Base-by-base conservation (phyloP, 345 rosid species). In the Acer yangbiense region DNA sequence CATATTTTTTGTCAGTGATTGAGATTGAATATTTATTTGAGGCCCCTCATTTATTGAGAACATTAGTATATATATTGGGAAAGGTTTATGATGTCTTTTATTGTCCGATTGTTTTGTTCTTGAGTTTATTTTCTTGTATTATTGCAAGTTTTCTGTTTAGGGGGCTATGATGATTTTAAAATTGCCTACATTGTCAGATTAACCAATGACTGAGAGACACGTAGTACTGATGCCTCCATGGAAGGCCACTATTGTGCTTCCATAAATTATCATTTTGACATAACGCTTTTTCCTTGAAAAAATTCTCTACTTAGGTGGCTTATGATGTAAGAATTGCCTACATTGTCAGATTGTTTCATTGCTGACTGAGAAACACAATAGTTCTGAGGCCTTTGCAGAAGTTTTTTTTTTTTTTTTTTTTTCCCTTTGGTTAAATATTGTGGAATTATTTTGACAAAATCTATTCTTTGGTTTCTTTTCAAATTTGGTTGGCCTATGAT, bases 141-240 rank as follows among this genome's bases (percentile, higher is more conserved):
- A 61, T 61, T 8, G 2, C 1, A 1, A 73, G 18, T 61, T 23
- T 7, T 23, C 69, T 74, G 55, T 25, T 44, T 21, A 25, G 77
- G 75, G 23, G 67, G 46, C 25, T 57, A 74, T 74, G 69, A 74
- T 44, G 77, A 43, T 44, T 67, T 0, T 14, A 62, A 13, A 46
- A 46, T 63, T 67, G 78, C 78, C 78, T 67, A 76, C 77, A 65
- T 75, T 13, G 71, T 65, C 77, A 10, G 71, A 75, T 65, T 52
- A 11, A 63, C 25, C 27, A 17, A 18, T 75, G 72, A 75, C 52
- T 4, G 65, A 66, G 54, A 65, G 16, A 75, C 35, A 9, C 29
- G 65, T 14, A 35, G 65, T 35, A 35, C 46, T 43, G 72, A 76
- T 39, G 54, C 63, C 78, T 74, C 69, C 29, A 46, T 43, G 11